Percentiles rank a stretch among this genome's conserved stretches.
Conservation (phyloP, 805 yeast species). For the Cyberlindnera amylophila region DNA sequence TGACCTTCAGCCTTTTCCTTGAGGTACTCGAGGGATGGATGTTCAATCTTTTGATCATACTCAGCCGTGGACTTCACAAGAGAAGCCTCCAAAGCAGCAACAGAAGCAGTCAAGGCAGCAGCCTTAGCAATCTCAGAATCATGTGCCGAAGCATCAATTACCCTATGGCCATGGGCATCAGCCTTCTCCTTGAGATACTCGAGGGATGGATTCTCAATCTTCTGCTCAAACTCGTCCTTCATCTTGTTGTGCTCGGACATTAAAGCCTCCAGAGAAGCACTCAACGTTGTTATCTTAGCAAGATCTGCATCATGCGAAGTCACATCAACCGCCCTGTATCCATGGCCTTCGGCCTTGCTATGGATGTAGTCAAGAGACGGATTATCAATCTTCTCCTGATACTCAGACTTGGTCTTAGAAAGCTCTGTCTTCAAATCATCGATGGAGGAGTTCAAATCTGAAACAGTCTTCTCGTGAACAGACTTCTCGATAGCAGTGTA, state of each 20-base stretch:
- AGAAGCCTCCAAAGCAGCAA: conserved; percentile 1
- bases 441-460: conserved; percentile 10
- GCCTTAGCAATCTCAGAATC: neutral
- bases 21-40: conserved; percentile 33
- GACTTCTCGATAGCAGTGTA: conserved; percentile 15
- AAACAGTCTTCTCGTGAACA: conserved; percentile 6
- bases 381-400: conserved; percentile 10
- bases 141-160: neutral
- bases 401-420: neutral
- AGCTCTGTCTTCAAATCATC: conserved; percentile 15
- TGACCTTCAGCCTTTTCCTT: conserved; percentile 16
- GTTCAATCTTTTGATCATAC: conserved; percentile 1
- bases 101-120: neutral
- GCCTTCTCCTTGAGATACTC: conserved; percentile 27
- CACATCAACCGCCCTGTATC: conserved; percentile 18
- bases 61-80: neutral
- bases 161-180: conserved; percentile 1
- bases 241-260: neutral
- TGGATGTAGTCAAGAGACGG: conserved; percentile 33
- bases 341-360: conserved; percentile 26
- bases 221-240: neutral
- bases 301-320: conserved; percentile 6
- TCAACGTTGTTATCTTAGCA: neutral
- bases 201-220: conserved; percentile 30
- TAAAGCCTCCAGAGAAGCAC: conserved; percentile 1